These are phyloP conservation scores for Sphaerobolus stellatus DNA, from an alignment of 1,284 basidiomycete species.

Conservation along the genomic window DNA sequence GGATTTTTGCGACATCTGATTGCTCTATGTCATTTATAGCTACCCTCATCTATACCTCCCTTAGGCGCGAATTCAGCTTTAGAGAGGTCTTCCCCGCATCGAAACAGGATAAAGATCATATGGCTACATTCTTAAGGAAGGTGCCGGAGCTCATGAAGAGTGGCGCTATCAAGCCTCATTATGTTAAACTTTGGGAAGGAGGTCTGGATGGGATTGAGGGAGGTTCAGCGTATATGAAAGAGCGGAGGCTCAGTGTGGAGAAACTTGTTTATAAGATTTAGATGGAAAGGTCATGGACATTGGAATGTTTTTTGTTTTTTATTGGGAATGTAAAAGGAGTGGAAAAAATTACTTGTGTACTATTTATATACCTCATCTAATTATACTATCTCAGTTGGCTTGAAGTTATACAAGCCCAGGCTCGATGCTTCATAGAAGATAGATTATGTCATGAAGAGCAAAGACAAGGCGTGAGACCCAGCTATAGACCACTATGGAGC, in stretches of 20 bases:
- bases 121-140: slow-evolving; percentile 21
- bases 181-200: slow-evolving; percentile 19
- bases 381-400: too few species aligned
- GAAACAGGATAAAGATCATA: slow-evolving; percentile 23
- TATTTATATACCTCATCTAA: too few species aligned
- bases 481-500: too few species aligned
- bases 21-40: slow-evolving; percentile 16
- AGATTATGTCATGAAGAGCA: too few species aligned
- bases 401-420: too few species aligned
- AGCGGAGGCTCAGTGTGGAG: slow-evolving; percentile 20
- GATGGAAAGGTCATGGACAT: too few species aligned
- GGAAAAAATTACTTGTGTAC: too few species aligned
- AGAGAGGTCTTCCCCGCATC: slow-evolving; percentile 24
- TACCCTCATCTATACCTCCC: slow-evolving; percentile 18
- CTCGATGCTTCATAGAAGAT: too few species aligned
- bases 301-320: too few species aligned
- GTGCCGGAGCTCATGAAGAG: slow-evolving; percentile 17
- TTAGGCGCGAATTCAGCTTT: slow-evolving; percentile 20
- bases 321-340: too few species aligned
- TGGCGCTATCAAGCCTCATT: slow-evolving; percentile 20
- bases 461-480: too few species aligned
- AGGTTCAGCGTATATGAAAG: slow-evolving; percentile 15
- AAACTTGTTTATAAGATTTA: slow-evolving; percentile 19
- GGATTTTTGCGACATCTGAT: too few species aligned
- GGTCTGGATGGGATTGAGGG: slow-evolving; percentile 17